These are phyloP conservation scores for Dioszegia hungarica DNA, from an alignment of 768 basidiomycete genomes.

Conservation along the genomic window DNA sequence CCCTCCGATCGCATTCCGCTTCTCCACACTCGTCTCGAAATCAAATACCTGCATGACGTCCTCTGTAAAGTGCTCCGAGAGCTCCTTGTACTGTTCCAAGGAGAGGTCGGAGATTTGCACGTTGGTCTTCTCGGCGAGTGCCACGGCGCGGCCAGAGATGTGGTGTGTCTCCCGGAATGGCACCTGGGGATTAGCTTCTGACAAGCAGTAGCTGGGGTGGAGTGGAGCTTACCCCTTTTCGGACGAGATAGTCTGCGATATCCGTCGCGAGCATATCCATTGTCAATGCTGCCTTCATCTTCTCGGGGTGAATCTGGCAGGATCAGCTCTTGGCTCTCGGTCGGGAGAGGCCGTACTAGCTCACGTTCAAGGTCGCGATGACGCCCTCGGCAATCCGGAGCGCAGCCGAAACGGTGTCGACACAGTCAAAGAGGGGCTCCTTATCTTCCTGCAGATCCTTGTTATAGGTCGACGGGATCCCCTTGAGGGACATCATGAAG, in stretches of 20 bases:
- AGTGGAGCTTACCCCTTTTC: constrained; percentile 75
- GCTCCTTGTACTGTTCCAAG: constrained; percentile 68
- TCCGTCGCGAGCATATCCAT: constrained; percentile 99
- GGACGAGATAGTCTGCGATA: constrained; percentile 94
- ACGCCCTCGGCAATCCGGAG: constrained; percentile 93
- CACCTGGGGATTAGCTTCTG: constrained; percentile 56
- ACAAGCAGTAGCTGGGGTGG: not conserved
- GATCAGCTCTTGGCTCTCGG: not conserved
- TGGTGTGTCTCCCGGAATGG: constrained; percentile 99
- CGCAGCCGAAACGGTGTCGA: constrained; percentile 81
- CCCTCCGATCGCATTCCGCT: constrained; percentile 85
- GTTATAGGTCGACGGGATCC: constrained; percentile 97
- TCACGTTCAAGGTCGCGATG: constrained; percentile 77
- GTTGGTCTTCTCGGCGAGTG: constrained; percentile 76
- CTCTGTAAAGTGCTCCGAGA: constrained; percentile 71
- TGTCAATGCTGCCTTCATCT: constrained; percentile 84
- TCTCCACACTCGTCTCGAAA: constrained; percentile 92
- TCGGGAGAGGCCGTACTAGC: constrained; percentile 24
- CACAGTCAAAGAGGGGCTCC: constrained; percentile 90
- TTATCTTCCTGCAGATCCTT: constrained; percentile 99
- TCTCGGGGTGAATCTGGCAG: constrained; percentile 75
- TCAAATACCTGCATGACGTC: constrained; percentile 83
- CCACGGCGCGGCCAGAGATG: constrained; percentile 92
- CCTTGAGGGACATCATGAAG: constrained; percentile 95
- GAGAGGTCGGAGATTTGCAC: constrained; percentile 77